Conservation (phyloP, 352 stramenopile species). For the Sclerospora graminicola region DNA sequence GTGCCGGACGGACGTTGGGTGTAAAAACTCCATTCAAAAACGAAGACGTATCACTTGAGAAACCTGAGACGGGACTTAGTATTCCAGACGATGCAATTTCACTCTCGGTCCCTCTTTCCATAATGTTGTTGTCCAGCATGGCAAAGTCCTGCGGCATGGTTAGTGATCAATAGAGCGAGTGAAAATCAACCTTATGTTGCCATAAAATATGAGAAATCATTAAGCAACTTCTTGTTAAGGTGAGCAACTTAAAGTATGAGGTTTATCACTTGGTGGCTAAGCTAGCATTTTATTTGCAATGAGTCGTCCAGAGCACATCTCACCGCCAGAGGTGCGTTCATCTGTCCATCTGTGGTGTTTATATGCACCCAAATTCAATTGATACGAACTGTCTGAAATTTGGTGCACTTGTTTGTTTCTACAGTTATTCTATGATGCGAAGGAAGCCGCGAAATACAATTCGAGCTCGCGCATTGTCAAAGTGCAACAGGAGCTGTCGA, state of each 20-base stretch:
- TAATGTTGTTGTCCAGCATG: slow-evolving; percentile 36
- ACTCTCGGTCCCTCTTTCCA: slow-evolving; percentile 30
- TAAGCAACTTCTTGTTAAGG: background rate
- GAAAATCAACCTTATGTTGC: too few species aligned
- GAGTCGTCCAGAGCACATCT: slow-evolving; percentile 83
- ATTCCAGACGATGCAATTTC: slow-evolving; percentile 26
- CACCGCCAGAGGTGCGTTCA: slow-evolving; percentile 60
- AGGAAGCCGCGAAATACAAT: slow-evolving; percentile 90
- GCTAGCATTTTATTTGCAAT: too few species aligned
- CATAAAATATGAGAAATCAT: too few species aligned
- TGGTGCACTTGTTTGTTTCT: background rate
- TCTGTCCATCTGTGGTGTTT: too few species aligned
- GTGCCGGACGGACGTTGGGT: slow-evolving; percentile 20
- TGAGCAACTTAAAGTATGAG: slow-evolving; percentile 6
- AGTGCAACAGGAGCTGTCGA: slow-evolving; percentile 91
- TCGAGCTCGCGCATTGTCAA: slow-evolving; percentile 88
- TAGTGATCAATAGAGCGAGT: too few species aligned
- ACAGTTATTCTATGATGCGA: slow-evolving; percentile 89
- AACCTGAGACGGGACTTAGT: slow-evolving; percentile 27
- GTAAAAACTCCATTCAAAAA: slow-evolving; percentile 23
- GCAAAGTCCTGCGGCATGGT: slow-evolving; percentile 18
- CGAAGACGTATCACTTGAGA: slow-evolving; percentile 26
- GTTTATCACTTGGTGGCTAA: too few species aligned
- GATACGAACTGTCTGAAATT: too few species aligned
- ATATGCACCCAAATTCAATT: too few species aligned